These are phyloP conservation scores for Ophiostoma australiae DNA, from an alignment of 2,329 filamentous ascomycete genomes.

Conservation along the genomic window DNA sequence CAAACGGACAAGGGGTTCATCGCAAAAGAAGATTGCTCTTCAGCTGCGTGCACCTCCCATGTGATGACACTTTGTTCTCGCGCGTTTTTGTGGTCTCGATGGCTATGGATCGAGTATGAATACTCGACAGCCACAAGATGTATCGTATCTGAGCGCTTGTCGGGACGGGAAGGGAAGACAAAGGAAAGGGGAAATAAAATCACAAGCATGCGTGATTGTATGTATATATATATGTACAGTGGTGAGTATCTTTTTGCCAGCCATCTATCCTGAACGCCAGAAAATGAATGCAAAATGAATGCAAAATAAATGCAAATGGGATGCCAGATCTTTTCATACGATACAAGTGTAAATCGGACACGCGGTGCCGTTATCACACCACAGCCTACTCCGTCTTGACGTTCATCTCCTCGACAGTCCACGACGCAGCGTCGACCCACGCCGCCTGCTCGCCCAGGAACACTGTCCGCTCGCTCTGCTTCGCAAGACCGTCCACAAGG, in stretches of 20 bases:
- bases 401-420: slow-evolving; percentile 74
- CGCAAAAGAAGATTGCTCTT: neutral
- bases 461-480: slow-evolving; percentile 57
- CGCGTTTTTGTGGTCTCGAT: slow-evolving; percentile 56
- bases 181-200: neutral
- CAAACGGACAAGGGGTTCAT: slow-evolving; percentile 45
- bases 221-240: slow-evolving; percentile 15
- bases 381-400: slow-evolving; percentile 41
- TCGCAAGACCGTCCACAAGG: slow-evolving; percentile 62
- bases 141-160: slow-evolving; percentile 60
- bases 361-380: neutral
- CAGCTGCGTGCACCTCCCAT: slow-evolving; percentile 4
- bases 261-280: slow-evolving; percentile 21
- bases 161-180: neutral
- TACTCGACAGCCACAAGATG: slow-evolving; percentile 47
- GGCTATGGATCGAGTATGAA: slow-evolving; percentile 41
- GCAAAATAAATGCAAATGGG: neutral
- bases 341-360: neutral
- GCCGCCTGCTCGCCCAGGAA: slow-evolving; percentile 80
- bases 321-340: neutral
- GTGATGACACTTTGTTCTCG: slow-evolving; percentile 45
- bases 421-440: slow-evolving; percentile 66
- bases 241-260: slow-evolving; percentile 18
- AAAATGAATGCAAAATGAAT: neutral
- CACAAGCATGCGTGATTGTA: neutral